Evolutionary conservation across 768 basidiomycete species (phyloP), one percentile per base, ranked within the genome.

Genomic region (Boletus sp.): DNA sequence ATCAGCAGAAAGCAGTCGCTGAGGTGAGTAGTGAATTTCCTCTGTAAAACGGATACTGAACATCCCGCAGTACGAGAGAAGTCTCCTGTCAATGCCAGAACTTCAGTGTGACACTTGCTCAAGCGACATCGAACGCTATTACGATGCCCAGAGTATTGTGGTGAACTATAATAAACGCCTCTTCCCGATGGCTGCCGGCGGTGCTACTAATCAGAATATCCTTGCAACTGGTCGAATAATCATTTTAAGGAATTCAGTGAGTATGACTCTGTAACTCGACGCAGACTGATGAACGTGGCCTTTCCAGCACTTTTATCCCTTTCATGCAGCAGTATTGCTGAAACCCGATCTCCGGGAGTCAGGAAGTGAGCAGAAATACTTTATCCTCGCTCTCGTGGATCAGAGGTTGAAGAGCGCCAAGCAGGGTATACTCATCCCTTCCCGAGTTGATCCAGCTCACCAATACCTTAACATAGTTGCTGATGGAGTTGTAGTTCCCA

Each of bases 1-100:
- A 96, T 51, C 92, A 98, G 57, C 93, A 98, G 70, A 85, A 88
- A 68, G 83, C 87, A 66, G 90, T 98, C 23, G 68, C 77, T 2
- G 87, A 96, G 77, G 96, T 92, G 56, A 64, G 80, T 65, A 48
- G 11, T 7, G 10, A 35, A 13, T 15, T 29, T 43, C 9, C 17
- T 47, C 37, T 57, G 59, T 53, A 53, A 48, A 39, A 49, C 30
- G 27, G 51, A n/a, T 25, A 34, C 19, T 50, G 43, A 57, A 48
- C 27, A 49, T 55, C 53, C 30, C 50, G 46, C 58, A 96, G 94
- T 81, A 81, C 58, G 93, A 96, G 70, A 88, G 78, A 65, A 72
- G 70, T 29, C 75, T 96, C 14, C 76, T 81, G 3, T 73, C 77
- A 17, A 70, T 93, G 51, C 80, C 79, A 23, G 82, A 83, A 62